These are phyloP conservation scores for Plantago ovata DNA, from an alignment of 257 asterid genomes.

Conservation along the genomic window DNA sequence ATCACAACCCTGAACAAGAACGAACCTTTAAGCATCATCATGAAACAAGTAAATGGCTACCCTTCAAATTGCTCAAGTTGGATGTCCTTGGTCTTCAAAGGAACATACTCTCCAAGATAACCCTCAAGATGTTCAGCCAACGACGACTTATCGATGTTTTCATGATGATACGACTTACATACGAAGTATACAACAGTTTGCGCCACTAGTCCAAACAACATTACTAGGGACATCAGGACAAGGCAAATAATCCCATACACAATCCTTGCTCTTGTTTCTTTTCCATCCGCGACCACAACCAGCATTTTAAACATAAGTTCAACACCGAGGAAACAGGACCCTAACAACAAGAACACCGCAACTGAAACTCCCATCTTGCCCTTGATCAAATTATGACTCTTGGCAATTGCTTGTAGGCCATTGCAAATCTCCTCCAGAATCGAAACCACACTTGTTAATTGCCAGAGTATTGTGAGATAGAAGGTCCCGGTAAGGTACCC, in stretches of 20 bases:
- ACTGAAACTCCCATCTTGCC: conserved; percentile 50
- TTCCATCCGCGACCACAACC: conserved; percentile 37
- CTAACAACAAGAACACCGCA: conserved; percentile 36
- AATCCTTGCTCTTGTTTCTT: conserved; percentile 28
- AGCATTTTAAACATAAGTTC: conserved; percentile 36
- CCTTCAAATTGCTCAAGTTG: conserved; percentile 63
- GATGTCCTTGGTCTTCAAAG: conserved; percentile 61
- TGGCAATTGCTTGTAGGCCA: conserved; percentile 60
- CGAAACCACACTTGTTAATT: conserved; percentile 70
- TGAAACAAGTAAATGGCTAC: too few relatives aligned
- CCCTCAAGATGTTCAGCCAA: conserved; percentile 76
- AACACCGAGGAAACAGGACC: conserved; percentile 31
- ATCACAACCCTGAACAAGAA: too few relatives aligned
- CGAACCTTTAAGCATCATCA: too few relatives aligned
- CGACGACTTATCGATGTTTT: conserved; percentile 65
- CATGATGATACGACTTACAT: conserved; percentile 77
- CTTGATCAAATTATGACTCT: conserved; percentile 58
- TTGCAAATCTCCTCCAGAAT: conserved; percentile 68
- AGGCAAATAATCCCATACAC: conserved; percentile 35
- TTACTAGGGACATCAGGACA: conserved; percentile 32
- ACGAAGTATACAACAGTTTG: conserved; percentile 69
- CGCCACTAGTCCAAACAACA: conserved; percentile 46
- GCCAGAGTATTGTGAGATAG: conserved; percentile 64
- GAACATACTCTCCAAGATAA: conserved; percentile 79
- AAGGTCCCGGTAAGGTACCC: conserved; percentile 44